Conservation (phyloP, 345 rosid species). For the Citrus mangshanensis region DNA sequence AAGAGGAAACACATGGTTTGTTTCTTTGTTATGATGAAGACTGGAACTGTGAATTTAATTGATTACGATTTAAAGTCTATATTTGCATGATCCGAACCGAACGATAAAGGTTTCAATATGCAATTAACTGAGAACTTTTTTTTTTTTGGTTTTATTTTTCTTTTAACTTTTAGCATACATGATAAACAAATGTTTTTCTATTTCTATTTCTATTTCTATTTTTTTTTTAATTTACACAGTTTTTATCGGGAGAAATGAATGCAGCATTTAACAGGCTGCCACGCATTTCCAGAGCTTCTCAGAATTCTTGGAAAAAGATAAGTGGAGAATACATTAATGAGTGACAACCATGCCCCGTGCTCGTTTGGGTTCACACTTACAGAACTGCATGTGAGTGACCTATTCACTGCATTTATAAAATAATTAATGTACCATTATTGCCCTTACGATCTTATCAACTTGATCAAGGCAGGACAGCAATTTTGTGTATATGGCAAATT, state of each 20-base stretch:
- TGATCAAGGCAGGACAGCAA: too few relatives aligned
- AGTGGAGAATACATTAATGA: background rate
- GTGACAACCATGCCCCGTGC: background rate
- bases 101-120: background rate
- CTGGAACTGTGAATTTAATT: background rate
- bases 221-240: too few relatives aligned
- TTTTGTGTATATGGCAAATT: background rate
- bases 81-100: background rate
- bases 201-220: too few relatives aligned
- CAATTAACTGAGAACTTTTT: background rate
- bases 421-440: background rate
- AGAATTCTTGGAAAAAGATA: background rate
- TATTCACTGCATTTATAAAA: background rate
- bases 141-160: too few relatives aligned
- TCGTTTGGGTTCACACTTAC: background rate
- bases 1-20: background rate
- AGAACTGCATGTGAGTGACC: slow-evolving; percentile 10
- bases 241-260: background rate
- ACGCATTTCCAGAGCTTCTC: background rate
- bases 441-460: too few relatives aligned
- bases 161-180: background rate
- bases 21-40: background rate
- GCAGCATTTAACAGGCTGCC: background rate
- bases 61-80: background rate
- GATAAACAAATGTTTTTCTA: too few relatives aligned